Conservation (phyloP, 2,329 filamentous ascomycete species). For the Aaosphaeria pasadenensis region DNA sequence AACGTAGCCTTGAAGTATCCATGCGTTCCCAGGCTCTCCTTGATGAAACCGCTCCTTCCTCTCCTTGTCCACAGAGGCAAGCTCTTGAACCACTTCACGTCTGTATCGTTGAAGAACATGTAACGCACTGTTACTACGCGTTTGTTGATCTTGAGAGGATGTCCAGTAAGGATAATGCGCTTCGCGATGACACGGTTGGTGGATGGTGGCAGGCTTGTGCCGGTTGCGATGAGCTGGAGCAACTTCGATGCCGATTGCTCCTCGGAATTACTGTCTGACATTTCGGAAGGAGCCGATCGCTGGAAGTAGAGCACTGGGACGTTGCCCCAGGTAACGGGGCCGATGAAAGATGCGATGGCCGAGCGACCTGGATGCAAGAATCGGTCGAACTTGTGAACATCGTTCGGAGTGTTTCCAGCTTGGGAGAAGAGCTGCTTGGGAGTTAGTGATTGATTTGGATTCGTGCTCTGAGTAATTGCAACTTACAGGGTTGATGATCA, state of each 20-base stretch:
- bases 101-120: constrained; percentile 98
- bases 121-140: constrained; percentile 94
- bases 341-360: constrained; percentile 84
- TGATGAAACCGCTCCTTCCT: constrained; percentile 85
- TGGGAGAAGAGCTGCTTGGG: constrained; percentile 67
- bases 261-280: constrained; percentile 3
- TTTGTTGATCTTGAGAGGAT: constrained; percentile 99
- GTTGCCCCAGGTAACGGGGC: constrained; percentile 87
- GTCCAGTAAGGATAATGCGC: constrained; percentile 87
- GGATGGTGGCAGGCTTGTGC: constrained; percentile 79
- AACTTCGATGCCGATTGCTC: constrained; percentile 20
- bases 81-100: constrained; percentile 97
- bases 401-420: constrained; percentile 83
- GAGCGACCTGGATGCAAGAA: constrained; percentile 89
- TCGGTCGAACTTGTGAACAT: constrained; percentile 95
- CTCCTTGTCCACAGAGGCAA: constrained; percentile 90
- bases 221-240: constrained; percentile 77
- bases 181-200: constrained; percentile 81
- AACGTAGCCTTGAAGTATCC: constrained; percentile 99
- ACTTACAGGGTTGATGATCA: constrained; percentile 72
- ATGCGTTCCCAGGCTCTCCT: constrained; percentile 91
- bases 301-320: constrained; percentile 90
- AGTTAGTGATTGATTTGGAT: constrained; percentile 1
- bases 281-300: constrained; percentile 42
- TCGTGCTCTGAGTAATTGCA: neutral